Conservation (phyloP, 805 yeast genomes). For the Candida coleopterorum region DNA sequence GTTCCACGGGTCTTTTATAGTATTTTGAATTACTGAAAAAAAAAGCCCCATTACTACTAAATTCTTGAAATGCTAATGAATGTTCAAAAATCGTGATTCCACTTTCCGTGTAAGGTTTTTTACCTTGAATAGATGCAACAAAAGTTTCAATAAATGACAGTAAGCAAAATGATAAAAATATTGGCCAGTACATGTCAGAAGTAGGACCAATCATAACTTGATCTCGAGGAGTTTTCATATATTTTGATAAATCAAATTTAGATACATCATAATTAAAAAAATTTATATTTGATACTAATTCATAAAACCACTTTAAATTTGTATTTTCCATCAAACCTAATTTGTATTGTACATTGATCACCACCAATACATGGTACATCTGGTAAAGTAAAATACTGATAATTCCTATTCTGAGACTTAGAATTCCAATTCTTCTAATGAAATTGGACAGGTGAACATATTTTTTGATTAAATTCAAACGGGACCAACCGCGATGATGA, state of each 20-base stretch:
- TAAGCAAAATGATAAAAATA: conserved; percentile 52
- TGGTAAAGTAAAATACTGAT: conserved; percentile 22
- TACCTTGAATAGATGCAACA: conserved; percentile 51
- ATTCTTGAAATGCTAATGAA: conserved; percentile 72
- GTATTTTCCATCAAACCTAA: conserved; percentile 9
- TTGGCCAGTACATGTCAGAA: conserved; percentile 52
- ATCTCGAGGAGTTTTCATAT: conserved; percentile 25
- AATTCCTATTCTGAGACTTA: conserved; percentile 24
- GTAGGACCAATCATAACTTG: conserved; percentile 44
- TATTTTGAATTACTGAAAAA: conserved; percentile 19
- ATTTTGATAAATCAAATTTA: conserved; percentile 15
- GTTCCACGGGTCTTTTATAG: conserved; percentile 45
- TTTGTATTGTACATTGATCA: conserved; percentile 23
- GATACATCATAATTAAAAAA: conserved; percentile 22
- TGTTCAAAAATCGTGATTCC: conserved; percentile 73
- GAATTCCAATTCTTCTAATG: conserved; percentile 17
- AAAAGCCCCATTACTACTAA: conserved; percentile 35
- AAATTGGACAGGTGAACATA: conserved; percentile 11
- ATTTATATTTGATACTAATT: conserved; percentile 11
- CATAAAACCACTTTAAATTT: conserved; percentile 11
- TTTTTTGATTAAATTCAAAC: background rate
- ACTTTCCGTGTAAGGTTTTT: conserved; percentile 54
- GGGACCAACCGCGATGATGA: background rate
- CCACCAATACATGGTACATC: conserved; percentile 24
- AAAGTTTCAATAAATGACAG: conserved; percentile 66